Evolutionary conservation across 192 early-diverging fungal species (phyloP).

Genomic region (Coemansia sp.): DNA sequence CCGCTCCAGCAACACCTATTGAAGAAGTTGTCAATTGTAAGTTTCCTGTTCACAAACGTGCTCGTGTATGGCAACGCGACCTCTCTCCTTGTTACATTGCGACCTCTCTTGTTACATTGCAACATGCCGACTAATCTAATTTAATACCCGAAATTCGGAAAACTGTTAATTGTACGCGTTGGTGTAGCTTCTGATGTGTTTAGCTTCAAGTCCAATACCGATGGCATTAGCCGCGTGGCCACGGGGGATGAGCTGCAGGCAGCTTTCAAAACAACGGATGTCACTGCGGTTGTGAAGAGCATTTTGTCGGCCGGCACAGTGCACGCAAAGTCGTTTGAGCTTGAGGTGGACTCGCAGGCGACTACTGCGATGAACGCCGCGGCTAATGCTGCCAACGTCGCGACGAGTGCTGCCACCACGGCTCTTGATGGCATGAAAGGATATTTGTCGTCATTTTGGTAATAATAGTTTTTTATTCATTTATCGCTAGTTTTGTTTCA

Average conservation of each 20-base stretch:
- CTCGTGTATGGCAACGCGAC: no score
- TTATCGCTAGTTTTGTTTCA: neutral
- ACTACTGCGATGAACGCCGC: conserved; percentile 42
- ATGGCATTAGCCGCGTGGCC: conserved; percentile 25
- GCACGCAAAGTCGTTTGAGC: conserved; percentile 33
- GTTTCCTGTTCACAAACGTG: conserved; percentile 2
- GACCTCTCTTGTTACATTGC: neutral
- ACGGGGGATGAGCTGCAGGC: conserved; percentile 36
- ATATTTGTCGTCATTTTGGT: conserved; percentile 50
- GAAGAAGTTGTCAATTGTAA: conserved; percentile 54
- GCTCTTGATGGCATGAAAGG: conserved; percentile 37
- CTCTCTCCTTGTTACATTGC: no score
- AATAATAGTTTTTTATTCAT: neutral
- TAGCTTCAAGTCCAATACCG: conserved; percentile 26
- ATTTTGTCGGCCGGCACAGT: conserved; percentile 41
- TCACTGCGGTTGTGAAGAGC: conserved; percentile 40
- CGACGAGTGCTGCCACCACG: conserved; percentile 37
- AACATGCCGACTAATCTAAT: neutral
- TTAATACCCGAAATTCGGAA: neutral
- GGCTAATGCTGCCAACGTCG: conserved; percentile 39
- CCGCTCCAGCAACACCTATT: conserved; percentile 32
- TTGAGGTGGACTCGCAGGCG: conserved; percentile 47
- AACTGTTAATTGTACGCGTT: neutral
- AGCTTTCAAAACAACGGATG: conserved; percentile 46
- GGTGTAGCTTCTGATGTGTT: conserved; percentile 38